Percentiles rank a stretch among this genome's conserved stretches.
These are phyloP conservation scores for Lizonia empirigonia DNA, from an alignment of 2,329 filamentous ascomycete species.

Conservation along the genomic window DNA sequence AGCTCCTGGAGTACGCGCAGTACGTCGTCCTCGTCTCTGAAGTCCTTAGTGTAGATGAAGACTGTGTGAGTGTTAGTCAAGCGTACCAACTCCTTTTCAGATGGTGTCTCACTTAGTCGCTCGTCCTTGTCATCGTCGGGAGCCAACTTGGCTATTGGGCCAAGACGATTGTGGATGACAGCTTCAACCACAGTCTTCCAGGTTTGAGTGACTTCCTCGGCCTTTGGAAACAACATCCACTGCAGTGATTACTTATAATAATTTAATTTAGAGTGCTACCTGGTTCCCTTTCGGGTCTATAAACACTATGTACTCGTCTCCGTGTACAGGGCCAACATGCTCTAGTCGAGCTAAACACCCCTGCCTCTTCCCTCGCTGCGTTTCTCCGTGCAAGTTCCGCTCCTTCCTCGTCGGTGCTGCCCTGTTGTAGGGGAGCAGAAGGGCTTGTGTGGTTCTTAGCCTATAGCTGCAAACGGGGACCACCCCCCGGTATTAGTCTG, in stretches of 20 bases:
- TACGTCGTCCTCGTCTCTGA: constrained; percentile 71
- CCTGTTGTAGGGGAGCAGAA: too few relatives aligned
- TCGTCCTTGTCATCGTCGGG: constrained; percentile 54
- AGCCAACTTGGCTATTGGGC: constrained; percentile 74
- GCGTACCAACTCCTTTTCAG: not conserved
- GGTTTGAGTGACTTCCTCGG: constrained; percentile 61
- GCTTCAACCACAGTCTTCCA: constrained; percentile 72
- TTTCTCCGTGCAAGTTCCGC: too few relatives aligned
- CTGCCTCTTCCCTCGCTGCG: too few relatives aligned
- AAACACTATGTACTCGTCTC: too few relatives aligned
- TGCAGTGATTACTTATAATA: constrained; percentile 40
- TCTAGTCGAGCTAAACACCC: too few relatives aligned
- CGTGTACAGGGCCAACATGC: too few relatives aligned
- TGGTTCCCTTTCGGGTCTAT: too few relatives aligned
- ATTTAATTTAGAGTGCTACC: too few relatives aligned
- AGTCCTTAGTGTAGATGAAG: constrained; percentile 80
- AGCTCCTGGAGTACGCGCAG: constrained; percentile 68
- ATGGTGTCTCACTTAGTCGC: constrained; percentile 54
- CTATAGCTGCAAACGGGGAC: too few relatives aligned
- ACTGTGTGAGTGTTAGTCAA: not conserved
- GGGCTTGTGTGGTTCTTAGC: too few relatives aligned
- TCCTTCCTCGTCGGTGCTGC: too few relatives aligned
- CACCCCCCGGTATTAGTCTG: too few relatives aligned
- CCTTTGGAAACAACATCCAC: constrained; percentile 75
- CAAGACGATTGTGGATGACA: constrained; percentile 71